Evolutionary conservation across 2,329 filamentous ascomycete species (phyloP), one percentile per base, ranked within the genome.

Genomic region (Hypoxylon sp.): DNA sequence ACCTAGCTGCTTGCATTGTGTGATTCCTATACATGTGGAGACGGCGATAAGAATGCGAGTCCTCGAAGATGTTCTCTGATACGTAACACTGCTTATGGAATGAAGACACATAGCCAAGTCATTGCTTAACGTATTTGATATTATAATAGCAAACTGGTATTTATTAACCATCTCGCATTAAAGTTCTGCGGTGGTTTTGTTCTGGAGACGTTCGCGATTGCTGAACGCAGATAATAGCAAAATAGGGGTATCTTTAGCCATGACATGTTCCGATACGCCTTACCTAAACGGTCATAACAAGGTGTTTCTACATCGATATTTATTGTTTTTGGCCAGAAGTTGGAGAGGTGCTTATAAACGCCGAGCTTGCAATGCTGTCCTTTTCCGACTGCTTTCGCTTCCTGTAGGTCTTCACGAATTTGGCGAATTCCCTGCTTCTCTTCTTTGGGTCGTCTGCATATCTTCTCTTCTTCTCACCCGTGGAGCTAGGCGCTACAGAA

Each of bases 271-370:
- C n/a, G 61, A 53, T 55, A 64, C 39, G 42, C 44, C 26, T 44
- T 9, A 33, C 42, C 48, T 24, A 48, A 35, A 10, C 2, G 5
- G 14, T 14, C 19, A n/a, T 59, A 50, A 50, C 19, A 13, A 6
- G 4, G 13, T 26, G 22, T 24, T 54, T 8, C 24, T 42, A 35
- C 35, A n/a, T 42, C 4, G 6, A 2, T 31, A 26, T 52, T 50
- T 63, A 64, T 65, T 54, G 46, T 67, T 51, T 74, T 54, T 74
- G 71, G 1, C 63, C 71, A 11, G 74, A 74, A 8, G 64, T 73
- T 2, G 74, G 72, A 6, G 66, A 73, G 33, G 67, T 73, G 17
- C 48, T 68, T 5, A 63, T 39, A 19, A 69, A 65, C 10, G 63
- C 55, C 26, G 70, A 70, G 39, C 70, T 72, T 8, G 69, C 46